Base-by-base conservation (phyloP, 768 basidiomycete species). In the Mycena olivaceomarginata region DNA sequence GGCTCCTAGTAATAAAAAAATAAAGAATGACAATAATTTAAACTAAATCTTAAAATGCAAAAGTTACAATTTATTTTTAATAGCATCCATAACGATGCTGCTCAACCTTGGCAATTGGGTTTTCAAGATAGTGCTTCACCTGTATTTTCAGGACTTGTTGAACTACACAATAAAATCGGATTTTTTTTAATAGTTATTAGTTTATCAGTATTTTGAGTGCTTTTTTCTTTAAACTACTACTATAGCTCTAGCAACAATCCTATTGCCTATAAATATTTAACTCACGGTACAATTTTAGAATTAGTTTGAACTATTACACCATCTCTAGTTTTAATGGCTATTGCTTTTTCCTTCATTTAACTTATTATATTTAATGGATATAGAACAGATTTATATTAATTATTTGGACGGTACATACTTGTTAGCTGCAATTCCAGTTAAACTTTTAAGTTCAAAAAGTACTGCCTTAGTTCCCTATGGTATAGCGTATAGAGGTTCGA, bases 311-410 rank as follows among this genome's bases (percentile, higher is more conserved):
- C 76, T 77, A 69, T 77, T 70, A 77, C 70, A 51, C 75, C 76
- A 69, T 71, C 76, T 48, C 68, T 77, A 77, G 70, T 79, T 70
- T 77, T 79, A 78, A 76, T 75, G 62, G 68, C 74, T 69, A 78
- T 78, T 78, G 77, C 77, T n/a, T 78, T 72, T 72, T 53, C 74
- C 77, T 64, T 78, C 74, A 69, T 51, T 51, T 51, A 51, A 51
- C 8, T 18, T 51, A 51, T 51, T 51, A 51, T 51, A 51, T 51
- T 51, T 51, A 51, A 51, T 51, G 48, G 48, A 51, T 45, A 43
- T 43, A 43, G 7, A 43, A 43, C 43, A 43, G 43, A 43, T 12
- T 43, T 43, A 43, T 43, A 43, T 43, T 12, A 43, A 43, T 43
- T 43, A 43, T 12, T 43, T 43, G 12, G 43, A 43, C 43, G 6